Evolutionary conservation across 2,329 filamentous ascomycete species (phyloP).

Genomic region (Aspergillus latus): DNA sequence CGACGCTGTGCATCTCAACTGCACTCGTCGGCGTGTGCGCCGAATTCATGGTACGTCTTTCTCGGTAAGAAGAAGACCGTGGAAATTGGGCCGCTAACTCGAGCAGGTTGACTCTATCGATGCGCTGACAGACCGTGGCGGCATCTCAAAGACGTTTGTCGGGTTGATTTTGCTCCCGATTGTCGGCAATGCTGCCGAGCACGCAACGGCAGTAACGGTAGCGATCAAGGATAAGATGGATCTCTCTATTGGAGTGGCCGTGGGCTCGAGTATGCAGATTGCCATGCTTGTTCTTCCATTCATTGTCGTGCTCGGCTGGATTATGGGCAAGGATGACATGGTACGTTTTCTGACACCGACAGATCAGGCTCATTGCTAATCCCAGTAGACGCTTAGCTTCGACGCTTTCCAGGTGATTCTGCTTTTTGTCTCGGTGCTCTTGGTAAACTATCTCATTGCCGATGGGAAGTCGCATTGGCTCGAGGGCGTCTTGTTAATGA

Average conservation of each 20-base stretch:
- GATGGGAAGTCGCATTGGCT: slow-evolving; percentile 62
- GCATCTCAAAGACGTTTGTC: slow-evolving; percentile 60
- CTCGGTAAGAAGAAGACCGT: not conserved
- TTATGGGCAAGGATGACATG: slow-evolving; percentile 61
- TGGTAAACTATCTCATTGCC: slow-evolving; percentile 63
- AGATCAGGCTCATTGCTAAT: slow-evolving; percentile 14
- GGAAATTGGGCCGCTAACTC: not conserved
- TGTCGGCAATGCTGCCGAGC: slow-evolving; percentile 66
- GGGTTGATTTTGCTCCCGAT: slow-evolving; percentile 65
- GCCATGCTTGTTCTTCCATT: slow-evolving; percentile 62
- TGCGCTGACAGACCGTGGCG: slow-evolving; percentile 49
- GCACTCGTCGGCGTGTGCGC: slow-evolving; percentile 77
- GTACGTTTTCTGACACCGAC: slow-evolving; percentile 21
- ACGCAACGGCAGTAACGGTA: slow-evolving; percentile 63
- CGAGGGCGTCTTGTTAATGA: slow-evolving; percentile 61
- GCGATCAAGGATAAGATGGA: slow-evolving; percentile 69
- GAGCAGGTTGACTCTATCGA: slow-evolving; percentile 54
- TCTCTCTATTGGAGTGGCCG: slow-evolving; percentile 63
- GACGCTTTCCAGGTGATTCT: slow-evolving; percentile 81
- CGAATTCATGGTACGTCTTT: slow-evolving; percentile 56
- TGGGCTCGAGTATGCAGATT: slow-evolving; percentile 67
- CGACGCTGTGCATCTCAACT: slow-evolving; percentile 70
- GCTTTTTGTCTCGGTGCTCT: slow-evolving; percentile 56
- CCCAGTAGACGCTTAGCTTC: slow-evolving; percentile 66
- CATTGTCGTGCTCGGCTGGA: slow-evolving; percentile 62